A percentile compares a stretch with the other conserved stretches of the same genome.
Conservation (phyloP, 306 rosid species). For the Aeschynomene evenia region DNA sequence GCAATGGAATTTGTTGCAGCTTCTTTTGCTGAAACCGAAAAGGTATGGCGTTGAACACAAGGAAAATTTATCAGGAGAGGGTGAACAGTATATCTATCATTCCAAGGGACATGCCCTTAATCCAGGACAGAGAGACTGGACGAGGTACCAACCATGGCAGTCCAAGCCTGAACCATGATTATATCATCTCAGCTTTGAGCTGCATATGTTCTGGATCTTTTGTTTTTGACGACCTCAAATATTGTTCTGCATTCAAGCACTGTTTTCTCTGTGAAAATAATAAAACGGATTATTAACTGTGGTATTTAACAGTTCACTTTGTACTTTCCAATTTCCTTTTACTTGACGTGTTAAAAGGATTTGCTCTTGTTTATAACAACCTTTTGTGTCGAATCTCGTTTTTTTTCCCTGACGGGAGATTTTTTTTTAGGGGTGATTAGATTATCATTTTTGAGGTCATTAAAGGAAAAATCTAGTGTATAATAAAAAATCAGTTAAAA, state of each 20-base stretch:
- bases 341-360: too few relatives aligned
- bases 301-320: slow-evolving; percentile 14
- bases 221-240: slow-evolving; percentile 9
- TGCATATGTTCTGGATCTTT: slow-evolving; percentile 10
- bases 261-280: neutral
- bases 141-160: slow-evolving; percentile 90
- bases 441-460: neutral
- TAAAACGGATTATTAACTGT: slow-evolving; percentile 26
- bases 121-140: slow-evolving; percentile 95
- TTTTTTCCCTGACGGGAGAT: too few relatives aligned
- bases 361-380: too few relatives aligned
- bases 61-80: slow-evolving; percentile 90
- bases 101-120: slow-evolving; percentile 95
- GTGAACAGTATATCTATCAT: slow-evolving; percentile 82
- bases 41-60: slow-evolving; percentile 84
- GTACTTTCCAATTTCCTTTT: too few relatives aligned
- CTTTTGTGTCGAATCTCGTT: too few relatives aligned
- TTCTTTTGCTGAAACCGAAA: slow-evolving; percentile 79
- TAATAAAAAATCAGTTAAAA: too few relatives aligned
- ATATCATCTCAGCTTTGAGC: slow-evolving; percentile 17
- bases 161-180: slow-evolving; percentile 50
- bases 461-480: too few relatives aligned
- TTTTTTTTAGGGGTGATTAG: neutral
- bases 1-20: slow-evolving; percentile 50
- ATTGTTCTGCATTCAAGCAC: slow-evolving; percentile 14